phyloP scores from a whole-genome alignment of 176 grass and related monocot genomes.

The Otatea glauca region DNA sequence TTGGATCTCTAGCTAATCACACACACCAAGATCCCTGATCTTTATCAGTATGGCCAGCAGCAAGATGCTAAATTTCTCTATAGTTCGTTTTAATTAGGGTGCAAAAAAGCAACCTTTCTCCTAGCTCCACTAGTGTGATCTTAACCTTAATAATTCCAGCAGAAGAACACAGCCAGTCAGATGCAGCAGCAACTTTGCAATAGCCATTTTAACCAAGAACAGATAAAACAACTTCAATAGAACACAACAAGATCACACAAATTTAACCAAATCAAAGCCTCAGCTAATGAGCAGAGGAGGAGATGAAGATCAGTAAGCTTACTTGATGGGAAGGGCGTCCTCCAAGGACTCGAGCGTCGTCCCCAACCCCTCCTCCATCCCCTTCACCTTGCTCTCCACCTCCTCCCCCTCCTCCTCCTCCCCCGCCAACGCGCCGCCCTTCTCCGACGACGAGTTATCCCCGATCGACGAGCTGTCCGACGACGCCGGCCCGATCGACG shows the following conservation, averaged over 20 bases:
- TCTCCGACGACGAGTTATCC: constrained; percentile 52
- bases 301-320: background rate
- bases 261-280: background rate
- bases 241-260: background rate
- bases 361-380: constrained; percentile 26
- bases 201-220: background rate
- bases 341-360: constrained; percentile 61
- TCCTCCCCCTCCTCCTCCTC: constrained; percentile 39
- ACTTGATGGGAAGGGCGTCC: constrained; percentile 71
- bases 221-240: background rate
- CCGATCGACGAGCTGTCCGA: constrained; percentile 68
- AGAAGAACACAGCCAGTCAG: background rate
- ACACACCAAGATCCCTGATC: background rate
- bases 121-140: constrained; percentile 10
- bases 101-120: background rate
- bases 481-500: constrained; percentile 54
- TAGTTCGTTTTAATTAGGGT: background rate
- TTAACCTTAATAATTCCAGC: background rate
- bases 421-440: constrained; percentile 4
- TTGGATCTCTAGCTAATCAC: background rate
- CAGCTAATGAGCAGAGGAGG: background rate
- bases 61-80: background rate
- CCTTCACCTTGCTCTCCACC: constrained; percentile 40
- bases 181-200: background rate
- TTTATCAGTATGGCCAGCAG: background rate